Base-by-base conservation (phyloP, 1,139 yeast species). In the Wickerhamomyces sp. region DNA sequence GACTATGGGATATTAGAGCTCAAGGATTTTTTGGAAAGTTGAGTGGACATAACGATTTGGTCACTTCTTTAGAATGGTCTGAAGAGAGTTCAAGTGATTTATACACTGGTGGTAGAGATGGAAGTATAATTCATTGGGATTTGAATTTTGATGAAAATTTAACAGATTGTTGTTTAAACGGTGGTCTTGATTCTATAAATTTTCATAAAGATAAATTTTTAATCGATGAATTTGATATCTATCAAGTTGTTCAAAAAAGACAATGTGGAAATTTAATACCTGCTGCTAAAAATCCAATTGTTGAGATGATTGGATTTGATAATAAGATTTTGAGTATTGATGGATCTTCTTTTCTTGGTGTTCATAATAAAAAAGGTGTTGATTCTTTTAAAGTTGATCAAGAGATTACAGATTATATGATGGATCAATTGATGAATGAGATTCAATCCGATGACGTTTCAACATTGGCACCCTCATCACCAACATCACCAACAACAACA, bases 1-100 rank as follows among this genome's bases (percentile, higher is more conserved):
- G 80, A 46, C 62, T 85, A 29, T 85, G 94, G 93, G 95, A 85
- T 59, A 72, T 83, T 30, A 67, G 95, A 41, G 66, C 74, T 33
- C 63, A 66, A 28, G 72, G 68, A 14, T 76, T 79, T 8, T 62
- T 75, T 39, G 72, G 76, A 8, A 61, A 64, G 24, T 61, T 83
- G 26, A 55, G 61, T 6, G 86, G 86, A 1, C 88, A 81, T 51
- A 57, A 64, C 8, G 79, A 74, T 40, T 52, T 57, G 23, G 65
- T 83, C 13, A 72, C 76, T 13, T 62, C 77, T 17, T 54, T 84
- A 22, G 77, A 77, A 45, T 85, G 94, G 94, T 57, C 67, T 2
- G 55, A 55, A 14, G 44, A 52, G 16, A 61, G 68, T 37, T 60
- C 66, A 10, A 62, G 68, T 23, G 81, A 77, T 48, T 53, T 84